Percentiles rank a stretch among this genome's conserved stretches.
phyloP scores from a whole-genome alignment of 2,329 filamentous ascomycete species.

The Triangularia verruculosa region DNA sequence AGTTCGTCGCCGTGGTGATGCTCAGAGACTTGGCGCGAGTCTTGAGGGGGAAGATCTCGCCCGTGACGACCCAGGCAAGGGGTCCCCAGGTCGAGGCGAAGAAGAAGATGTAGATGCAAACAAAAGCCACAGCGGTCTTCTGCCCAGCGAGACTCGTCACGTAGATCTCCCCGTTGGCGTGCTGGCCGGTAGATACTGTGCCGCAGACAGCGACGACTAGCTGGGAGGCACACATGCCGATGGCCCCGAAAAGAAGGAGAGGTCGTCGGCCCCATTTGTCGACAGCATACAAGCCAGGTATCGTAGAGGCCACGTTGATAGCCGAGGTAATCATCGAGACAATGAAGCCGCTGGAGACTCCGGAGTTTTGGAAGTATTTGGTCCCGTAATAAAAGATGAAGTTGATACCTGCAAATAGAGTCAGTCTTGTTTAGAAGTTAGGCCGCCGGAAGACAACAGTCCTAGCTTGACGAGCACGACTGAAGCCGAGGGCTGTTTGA shows the following conservation, averaged over 20 bases:
- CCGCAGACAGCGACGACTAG: constrained; percentile 60
- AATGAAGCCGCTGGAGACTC: constrained; percentile 52
- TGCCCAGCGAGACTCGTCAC: constrained; percentile 52
- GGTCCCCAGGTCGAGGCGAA: constrained; percentile 70
- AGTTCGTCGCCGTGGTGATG: constrained; percentile 70
- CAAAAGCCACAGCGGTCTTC: constrained; percentile 57
- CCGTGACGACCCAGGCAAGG: constrained; percentile 51
- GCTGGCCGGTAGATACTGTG: constrained; percentile 53
- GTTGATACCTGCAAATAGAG: constrained; percentile 41
- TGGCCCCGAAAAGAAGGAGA: constrained; percentile 61
- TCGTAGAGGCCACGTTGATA: constrained; percentile 62
- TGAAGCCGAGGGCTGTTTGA: too few relatives aligned
- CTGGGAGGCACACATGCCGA: constrained; percentile 63
- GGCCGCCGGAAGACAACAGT: neutral
- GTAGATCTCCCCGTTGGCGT: constrained; percentile 44
- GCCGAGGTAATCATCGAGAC: constrained; percentile 62
- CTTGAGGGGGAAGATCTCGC: constrained; percentile 63
- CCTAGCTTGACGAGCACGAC: neutral
- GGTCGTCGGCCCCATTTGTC: constrained; percentile 64
- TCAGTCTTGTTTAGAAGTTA: neutral
- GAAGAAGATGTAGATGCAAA: constrained; percentile 73
- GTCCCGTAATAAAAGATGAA: constrained; percentile 64
- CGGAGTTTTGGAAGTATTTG: constrained; percentile 56
- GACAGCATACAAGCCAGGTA: constrained; percentile 61
- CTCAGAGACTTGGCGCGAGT: constrained; percentile 62